Evolutionary conservation across 2,329 filamentous ascomycete genomes (phyloP).

Genomic region (Gaeumannomyces sp.): DNA sequence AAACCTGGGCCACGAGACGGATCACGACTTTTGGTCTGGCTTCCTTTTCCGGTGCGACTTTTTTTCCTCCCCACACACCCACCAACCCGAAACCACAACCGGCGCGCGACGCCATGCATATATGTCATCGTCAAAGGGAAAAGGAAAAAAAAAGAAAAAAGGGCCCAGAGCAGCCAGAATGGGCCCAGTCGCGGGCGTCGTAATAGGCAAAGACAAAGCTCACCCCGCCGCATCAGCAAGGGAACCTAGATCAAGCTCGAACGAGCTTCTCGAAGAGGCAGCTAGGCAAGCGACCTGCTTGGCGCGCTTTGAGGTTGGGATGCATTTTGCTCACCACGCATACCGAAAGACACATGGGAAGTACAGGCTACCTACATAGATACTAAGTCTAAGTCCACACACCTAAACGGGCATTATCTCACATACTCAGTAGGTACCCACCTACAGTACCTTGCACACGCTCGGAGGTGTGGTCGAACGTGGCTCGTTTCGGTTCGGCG

Average conservation of each 20-base stretch:
- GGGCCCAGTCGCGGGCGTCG: neutral
- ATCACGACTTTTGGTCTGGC: neutral
- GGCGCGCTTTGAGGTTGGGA: neutral
- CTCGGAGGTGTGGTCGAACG: neutral
- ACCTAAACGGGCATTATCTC: neutral
- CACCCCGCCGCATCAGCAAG: neutral
- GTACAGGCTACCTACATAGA: too few species aligned
- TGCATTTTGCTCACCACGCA: neutral
- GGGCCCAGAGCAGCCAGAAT: neutral
- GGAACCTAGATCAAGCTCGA: neutral
- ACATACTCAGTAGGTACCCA: too few species aligned
- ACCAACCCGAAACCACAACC: neutral
- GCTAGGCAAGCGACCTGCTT: neutral
- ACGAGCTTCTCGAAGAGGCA: constrained; percentile 5
- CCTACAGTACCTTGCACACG: too few species aligned
- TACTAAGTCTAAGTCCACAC: neutral
- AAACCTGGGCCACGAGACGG: neutral
- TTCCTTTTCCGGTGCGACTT: neutral
- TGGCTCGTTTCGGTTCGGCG: neutral
- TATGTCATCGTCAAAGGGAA: neutral
- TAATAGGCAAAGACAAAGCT: neutral
- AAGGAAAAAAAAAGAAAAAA: neutral
- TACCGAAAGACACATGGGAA: too few species aligned
- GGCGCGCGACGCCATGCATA: neutral
- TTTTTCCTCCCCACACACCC: neutral